A percentile compares a stretch with the other conserved stretches of the same genome.
Evolutionary conservation across 176 grass and related monocot genomes (phyloP).

Genomic region (Oryza punctata): DNA sequence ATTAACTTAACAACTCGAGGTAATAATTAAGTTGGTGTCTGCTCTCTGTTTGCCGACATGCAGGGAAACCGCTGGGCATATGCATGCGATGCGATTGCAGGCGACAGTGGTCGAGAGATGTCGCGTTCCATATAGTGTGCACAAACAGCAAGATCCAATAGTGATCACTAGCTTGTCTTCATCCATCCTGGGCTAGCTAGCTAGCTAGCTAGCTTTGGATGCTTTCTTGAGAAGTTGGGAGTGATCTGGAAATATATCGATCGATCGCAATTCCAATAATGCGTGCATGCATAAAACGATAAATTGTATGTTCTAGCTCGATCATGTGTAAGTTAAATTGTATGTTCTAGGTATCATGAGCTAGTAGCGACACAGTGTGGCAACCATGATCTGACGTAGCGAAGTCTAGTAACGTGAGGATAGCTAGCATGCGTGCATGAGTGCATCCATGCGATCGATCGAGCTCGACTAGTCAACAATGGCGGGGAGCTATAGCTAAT

Average conservation of each 20-base stretch:
- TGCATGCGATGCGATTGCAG: neutral
- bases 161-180: neutral
- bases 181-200: neutral
- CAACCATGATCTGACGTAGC: neutral
- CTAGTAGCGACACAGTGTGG: neutral
- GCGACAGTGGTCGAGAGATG: neutral
- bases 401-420: neutral
- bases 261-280: no score
- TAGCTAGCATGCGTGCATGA: neutral
- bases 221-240: neutral
- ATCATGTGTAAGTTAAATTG: neutral
- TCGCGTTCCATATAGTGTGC: neutral
- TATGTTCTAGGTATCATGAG: neutral
- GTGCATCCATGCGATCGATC: neutral
- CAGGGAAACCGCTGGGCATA: conserved; percentile 14
- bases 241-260: no score
- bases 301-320: no score
- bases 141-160: neutral
- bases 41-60: conserved; percentile 43
- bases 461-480: conserved; percentile 8
- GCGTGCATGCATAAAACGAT: no score
- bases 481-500: neutral
- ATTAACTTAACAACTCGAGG: neutral
- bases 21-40: neutral
- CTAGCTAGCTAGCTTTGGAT: conserved; percentile 2